Conservation (phyloP, 495 filamentous ascomycete genomes). For the Penicillium soppii region DNA sequence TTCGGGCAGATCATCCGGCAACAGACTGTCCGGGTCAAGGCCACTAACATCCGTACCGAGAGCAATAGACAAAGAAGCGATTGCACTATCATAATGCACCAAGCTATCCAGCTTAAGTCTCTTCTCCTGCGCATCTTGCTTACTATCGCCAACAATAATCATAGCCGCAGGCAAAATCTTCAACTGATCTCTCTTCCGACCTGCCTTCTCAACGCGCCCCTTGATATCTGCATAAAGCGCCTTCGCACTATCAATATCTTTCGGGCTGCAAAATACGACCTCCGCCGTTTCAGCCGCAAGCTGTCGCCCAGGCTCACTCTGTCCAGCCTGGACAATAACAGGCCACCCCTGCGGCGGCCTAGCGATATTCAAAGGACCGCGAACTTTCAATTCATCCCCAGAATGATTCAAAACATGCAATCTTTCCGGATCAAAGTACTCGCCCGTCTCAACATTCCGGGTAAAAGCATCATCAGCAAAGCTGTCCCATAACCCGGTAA, state of each 20-base stretch:
- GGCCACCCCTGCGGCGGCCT: conserved; percentile 56
- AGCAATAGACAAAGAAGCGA: conserved; percentile 51
- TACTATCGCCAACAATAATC: conserved; percentile 41
- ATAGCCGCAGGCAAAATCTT: conserved; percentile 55
- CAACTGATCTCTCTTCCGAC: conserved; percentile 41
- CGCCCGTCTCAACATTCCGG: conserved; percentile 44
- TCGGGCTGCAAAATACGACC: conserved; percentile 48
- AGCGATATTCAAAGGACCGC: conserved; percentile 54
- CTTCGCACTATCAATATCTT: conserved; percentile 45
- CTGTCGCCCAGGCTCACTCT: conserved; percentile 53
- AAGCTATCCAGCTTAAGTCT: conserved; percentile 49
- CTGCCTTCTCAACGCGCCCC: conserved; percentile 40
- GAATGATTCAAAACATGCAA: conserved; percentile 50
- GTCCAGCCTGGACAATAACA: conserved; percentile 56
- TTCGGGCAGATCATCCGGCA: conserved; percentile 49
- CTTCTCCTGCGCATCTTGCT: conserved; percentile 49
- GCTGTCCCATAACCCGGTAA: conserved; percentile 49
- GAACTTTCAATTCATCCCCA: conserved; percentile 46
- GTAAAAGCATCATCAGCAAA: conserved; percentile 56
- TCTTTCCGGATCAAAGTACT: conserved; percentile 48
- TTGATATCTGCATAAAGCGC: conserved; percentile 55
- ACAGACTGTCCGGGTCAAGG: conserved; percentile 48
- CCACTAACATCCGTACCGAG: conserved; percentile 46
- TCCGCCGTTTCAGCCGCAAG: conserved; percentile 56
- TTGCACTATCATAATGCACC: conserved; percentile 56